Base-by-base conservation (phyloP, 2,329 filamentous ascomycete genomes). In the Hypoxylon sp. region DNA sequence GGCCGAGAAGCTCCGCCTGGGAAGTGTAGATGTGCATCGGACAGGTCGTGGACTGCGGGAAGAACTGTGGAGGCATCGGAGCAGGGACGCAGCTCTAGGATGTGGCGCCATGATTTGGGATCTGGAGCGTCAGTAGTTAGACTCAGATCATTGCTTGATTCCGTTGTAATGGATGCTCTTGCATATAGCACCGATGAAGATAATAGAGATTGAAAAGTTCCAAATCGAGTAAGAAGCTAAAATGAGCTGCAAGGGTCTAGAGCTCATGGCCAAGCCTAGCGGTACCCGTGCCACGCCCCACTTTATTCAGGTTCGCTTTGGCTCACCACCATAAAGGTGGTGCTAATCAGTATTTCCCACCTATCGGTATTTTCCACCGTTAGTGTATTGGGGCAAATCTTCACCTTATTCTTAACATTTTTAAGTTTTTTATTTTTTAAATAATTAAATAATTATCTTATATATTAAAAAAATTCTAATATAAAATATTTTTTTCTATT, bases 1-100 rank as follows among this genome's bases (percentile, higher is more conserved):
- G 17, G 10, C 48, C n/a, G 70, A 71, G 59, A 73, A 71, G 52
- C 37, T 63, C 62, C 70, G 67, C 42, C 42, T 62, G 50, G 9
- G 42, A 26, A 14, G 10, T 31, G 22, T 29, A 47, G 8, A 46
- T 56, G 57, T 47, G 31, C 22, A 42, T 53, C 51, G 70, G 29
- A 48, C 19, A 17, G 54, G 29, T 17, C 44, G 44, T 14, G 46
- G 33, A 42, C 39, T 64, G 14, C 19, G 0, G 9, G 48, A 33
- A 8, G 47, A 33, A 37, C 54, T 37, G 22, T 66, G 52, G 17
- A 67, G 37, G 31, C 56, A 65, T 9, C 58, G 56, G 29, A 67
- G 44, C 24, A 69, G 55, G 10, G 51, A 22, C 19, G 54, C 62
- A 51, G 64, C 35, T 53, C 59, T 67, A 13, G 69, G 26, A 55